Evolutionary conservation across 2,329 filamentous ascomycete species (phyloP).

Genomic region (Colletotrichum graminicola): DNA sequence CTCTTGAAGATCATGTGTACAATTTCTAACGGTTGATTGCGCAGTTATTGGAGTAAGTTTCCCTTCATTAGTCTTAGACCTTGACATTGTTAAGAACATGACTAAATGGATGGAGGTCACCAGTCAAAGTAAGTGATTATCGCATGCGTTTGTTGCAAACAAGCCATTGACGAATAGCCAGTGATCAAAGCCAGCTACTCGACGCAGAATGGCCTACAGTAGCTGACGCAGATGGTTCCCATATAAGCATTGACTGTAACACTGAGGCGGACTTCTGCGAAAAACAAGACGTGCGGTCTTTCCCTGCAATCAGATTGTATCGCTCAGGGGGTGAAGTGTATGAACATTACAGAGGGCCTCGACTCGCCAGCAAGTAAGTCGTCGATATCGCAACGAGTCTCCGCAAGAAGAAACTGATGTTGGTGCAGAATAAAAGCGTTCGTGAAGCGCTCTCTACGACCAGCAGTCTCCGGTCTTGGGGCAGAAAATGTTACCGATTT

Average conservation of each 20-base stretch:
- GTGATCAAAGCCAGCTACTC: slow-evolving; percentile 37
- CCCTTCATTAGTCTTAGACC: not conserved
- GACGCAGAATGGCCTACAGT: slow-evolving; percentile 43
- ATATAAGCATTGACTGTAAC: slow-evolving; percentile 57
- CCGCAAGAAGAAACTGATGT: slow-evolving; percentile 41
- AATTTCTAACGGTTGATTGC: not conserved
- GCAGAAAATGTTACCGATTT: slow-evolving; percentile 48
- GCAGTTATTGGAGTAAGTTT: slow-evolving; percentile 15
- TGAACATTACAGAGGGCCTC: slow-evolving; percentile 58
- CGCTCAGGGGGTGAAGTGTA: slow-evolving; percentile 48
- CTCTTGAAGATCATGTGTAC: too few relatives aligned
- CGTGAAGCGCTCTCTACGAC: slow-evolving; percentile 40
- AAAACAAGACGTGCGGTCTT: slow-evolving; percentile 57
- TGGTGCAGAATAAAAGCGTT: slow-evolving; percentile 24
- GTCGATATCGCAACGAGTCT: not conserved
- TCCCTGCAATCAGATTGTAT: slow-evolving; percentile 60
- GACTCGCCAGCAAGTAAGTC: slow-evolving; percentile 52
- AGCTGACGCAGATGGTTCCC: slow-evolving; percentile 20
- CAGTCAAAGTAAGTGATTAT: slow-evolving; percentile 13
- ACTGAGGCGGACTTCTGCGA: slow-evolving; percentile 53
- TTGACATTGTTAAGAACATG: not conserved
- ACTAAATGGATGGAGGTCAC: not conserved
- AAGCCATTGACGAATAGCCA: slow-evolving; percentile 34
- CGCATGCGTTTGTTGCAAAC: not conserved
- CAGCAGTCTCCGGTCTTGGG: slow-evolving; percentile 41